These are phyloP conservation scores for Hyaloscypha hepaticicola DNA, from an alignment of 495 filamentous ascomycete genomes.

Conservation along the genomic window DNA sequence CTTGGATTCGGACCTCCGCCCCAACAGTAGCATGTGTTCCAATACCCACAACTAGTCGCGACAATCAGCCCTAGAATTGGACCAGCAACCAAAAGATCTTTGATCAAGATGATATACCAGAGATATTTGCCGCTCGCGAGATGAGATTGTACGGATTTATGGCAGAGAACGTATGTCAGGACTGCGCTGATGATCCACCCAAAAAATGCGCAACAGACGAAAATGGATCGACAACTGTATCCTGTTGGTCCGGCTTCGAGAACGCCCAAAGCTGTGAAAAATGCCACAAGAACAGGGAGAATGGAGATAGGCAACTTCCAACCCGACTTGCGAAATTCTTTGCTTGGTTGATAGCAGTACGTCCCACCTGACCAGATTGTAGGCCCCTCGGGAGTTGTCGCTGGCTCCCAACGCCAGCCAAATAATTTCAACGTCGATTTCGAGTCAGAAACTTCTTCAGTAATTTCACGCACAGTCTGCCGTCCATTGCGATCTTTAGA, in stretches of 20 bases:
- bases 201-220: background rate
- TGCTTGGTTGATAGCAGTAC: background rate
- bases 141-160: background rate
- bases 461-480: too few species aligned
- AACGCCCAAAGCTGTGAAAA: background rate
- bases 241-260: background rate
- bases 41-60: background rate
- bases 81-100: background rate
- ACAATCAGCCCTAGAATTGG: background rate
- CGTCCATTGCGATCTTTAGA: too few species aligned
- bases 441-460: too few species aligned
- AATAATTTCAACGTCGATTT: too few species aligned
- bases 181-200: background rate
- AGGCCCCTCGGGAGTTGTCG: too few species aligned
- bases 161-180: background rate
- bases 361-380: background rate
- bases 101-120: background rate
- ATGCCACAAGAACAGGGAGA: background rate
- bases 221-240: background rate
- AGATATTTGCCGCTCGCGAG: background rate
- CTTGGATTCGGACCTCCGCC: background rate
- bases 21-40: background rate
- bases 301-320: background rate
- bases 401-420: too few species aligned
- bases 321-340: background rate